Evolutionary conservation across 208 protist genomes (phyloP), one percentile per base, ranked within the genome.

Genomic region (Zelonia costaricensis): DNA sequence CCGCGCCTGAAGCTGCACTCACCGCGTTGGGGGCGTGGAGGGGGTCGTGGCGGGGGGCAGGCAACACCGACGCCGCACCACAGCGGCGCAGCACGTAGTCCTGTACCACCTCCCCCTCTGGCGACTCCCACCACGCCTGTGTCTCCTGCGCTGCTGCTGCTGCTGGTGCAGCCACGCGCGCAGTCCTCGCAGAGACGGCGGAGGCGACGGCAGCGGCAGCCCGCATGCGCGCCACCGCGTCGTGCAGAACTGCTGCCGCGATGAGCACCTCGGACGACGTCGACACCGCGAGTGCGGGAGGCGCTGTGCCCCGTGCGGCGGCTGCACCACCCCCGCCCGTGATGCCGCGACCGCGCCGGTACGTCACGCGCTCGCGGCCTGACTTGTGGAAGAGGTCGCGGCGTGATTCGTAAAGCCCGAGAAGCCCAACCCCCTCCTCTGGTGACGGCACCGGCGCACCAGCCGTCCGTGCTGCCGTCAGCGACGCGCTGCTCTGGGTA

Each of bases 161-260:
- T 54, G 48, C 39, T 25, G 30, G 9, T 16, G 39, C 27, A 22
- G 46, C 20, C 23, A 45, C 22, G n/a, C 42, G 7, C 27, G 39
- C 1, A 13, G 10, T 25, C 20, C 25, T 38, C 36, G 6, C 22
- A 0, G 10, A 2, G 20, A 1, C 16, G 2, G 36, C 25, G 27
- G 2, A n/a, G 7, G 3, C 15, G 12, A 49, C 47, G 16, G 54
- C 36, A 40, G 47, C 64, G 22, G 47, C 39, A n/a, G 53, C 20
- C 13, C 27, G 15, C 46, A 74, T 53, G 18, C 82, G 67, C n/a
- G 59, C 51, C 43, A 83, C 68, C 9, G 72, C 69, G 56, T 88
- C 76, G 53, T 88, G 79, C 46, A 92, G 36, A 44, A 92, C 68
- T 1, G 81, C 79, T 5, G 79, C 59, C 13, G 72, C 85, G 51